Conservation (phyloP, 1,284 basidiomycete genomes). For the Austropuccinia psidii region DNA sequence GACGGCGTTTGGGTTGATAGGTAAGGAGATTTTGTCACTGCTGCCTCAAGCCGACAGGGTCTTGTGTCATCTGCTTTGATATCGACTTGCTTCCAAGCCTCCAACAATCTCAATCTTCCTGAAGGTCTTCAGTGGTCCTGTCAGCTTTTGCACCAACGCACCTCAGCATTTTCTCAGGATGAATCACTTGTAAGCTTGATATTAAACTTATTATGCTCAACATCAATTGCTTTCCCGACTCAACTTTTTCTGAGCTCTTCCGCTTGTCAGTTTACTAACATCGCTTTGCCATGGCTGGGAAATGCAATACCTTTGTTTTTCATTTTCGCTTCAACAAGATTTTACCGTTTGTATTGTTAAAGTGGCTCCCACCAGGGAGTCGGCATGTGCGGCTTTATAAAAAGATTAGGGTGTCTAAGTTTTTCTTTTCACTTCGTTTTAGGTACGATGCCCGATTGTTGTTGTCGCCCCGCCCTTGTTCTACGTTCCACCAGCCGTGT, state of each 20-base stretch:
- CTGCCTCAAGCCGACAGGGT: background rate
- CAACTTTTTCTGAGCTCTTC: no score
- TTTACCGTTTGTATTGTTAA: no score
- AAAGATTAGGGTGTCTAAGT: no score
- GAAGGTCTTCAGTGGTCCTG: background rate
- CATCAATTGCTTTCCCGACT: no score
- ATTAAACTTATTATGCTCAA: no score
- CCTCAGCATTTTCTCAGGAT: background rate
- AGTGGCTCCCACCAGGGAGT: no score
- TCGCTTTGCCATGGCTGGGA: background rate
- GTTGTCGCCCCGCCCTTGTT: background rate
- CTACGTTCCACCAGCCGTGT: background rate
- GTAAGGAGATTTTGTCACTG: background rate
- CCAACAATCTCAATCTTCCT: background rate
- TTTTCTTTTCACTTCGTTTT: background rate
- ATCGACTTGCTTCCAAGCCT: background rate
- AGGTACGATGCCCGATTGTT: conserved; percentile 26
- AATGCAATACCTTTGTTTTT: background rate
- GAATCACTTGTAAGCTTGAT: background rate
- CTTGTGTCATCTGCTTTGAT: background rate
- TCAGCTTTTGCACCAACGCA: background rate
- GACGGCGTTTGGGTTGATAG: conserved; percentile 27
- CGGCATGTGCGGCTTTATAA: no score
- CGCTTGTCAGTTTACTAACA: background rate
- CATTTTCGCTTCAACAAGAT: no score